Conservation (phyloP, 2,329 filamentous ascomycete species). For the Aspergillus thermomutatus region DNA sequence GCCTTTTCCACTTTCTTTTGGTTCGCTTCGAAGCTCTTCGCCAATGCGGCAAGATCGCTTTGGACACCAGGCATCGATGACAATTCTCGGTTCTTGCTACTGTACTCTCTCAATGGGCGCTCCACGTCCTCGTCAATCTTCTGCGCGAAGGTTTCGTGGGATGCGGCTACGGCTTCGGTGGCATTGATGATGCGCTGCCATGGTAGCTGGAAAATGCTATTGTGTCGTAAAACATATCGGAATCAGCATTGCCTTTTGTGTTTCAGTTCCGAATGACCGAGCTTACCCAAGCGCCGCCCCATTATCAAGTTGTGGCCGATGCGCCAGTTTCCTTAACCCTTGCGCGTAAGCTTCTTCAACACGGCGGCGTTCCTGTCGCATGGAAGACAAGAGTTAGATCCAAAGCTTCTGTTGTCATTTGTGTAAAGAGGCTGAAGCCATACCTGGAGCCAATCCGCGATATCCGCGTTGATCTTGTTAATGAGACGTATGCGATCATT, state of each 20-base stretch:
- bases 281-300: slow-evolving; percentile 82
- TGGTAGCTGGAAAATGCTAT: slow-evolving; percentile 81
- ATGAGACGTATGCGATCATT: slow-evolving; percentile 87
- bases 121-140: slow-evolving; percentile 90
- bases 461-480: slow-evolving; percentile 78
- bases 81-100: slow-evolving; percentile 68
- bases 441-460: slow-evolving; percentile 97
- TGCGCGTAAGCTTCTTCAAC: slow-evolving; percentile 87
- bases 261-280: not conserved
- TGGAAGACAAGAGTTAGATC: slow-evolving; percentile 10
- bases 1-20: slow-evolving; percentile 85
- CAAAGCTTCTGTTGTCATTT: slow-evolving; percentile 3
- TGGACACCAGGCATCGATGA: slow-evolving; percentile 77
- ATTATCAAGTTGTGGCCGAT: slow-evolving; percentile 69
- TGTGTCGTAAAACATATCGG: slow-evolving; percentile 14
- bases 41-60: slow-evolving; percentile 73
- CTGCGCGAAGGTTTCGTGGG: slow-evolving; percentile 75
- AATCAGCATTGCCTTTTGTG: not conserved
- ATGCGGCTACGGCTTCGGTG: slow-evolving; percentile 74
- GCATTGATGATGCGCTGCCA: slow-evolving; percentile 85
- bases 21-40: slow-evolving; percentile 78
- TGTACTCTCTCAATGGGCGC: slow-evolving; percentile 73
- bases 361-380: slow-evolving; percentile 76
- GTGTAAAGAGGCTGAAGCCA: slow-evolving; percentile 21
- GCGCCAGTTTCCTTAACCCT: slow-evolving; percentile 74